Base-by-base conservation (phyloP, 495 filamentous ascomycete species). In the Pseudoneurospora amorphoporcata region DNA sequence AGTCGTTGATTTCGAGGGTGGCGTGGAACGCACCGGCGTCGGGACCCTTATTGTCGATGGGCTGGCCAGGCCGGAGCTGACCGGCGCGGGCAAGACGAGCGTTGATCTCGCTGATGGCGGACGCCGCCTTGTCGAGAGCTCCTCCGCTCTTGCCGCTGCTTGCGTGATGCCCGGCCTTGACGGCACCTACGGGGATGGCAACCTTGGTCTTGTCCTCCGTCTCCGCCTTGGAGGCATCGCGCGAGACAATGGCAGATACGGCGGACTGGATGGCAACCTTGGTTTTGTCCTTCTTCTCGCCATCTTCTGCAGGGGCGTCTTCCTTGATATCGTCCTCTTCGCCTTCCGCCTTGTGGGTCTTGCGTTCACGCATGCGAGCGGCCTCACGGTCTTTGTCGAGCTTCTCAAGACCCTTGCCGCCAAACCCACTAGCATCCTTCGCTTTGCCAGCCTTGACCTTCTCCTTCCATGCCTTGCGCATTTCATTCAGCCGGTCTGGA, bases 1-100 rank as follows among this genome's bases (percentile, higher is more conserved):
- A 98, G 82, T 98, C 95, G 80, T 99, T 99, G 87, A 99, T 98
- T 80, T 98, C 96, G 76, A 99, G 84, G 4, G 94, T 98, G 38
- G 95, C 94, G 80, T 99, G 95, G 88, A 95, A 99, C 14, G 93
- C 93, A 39, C 95, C 95, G 8, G 95, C 95, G 83, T 99, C 95
- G 14, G 95, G 95, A 5, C 95, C 95, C 80, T 97, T 97, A 80
- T 99, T 99, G 84, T 99, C 95, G 78, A 98, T 97, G 19, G 96
- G 95, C 68, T 97, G 93, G 7, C 95, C 96, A 3, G 91, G 90
- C 75, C 95, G 90, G 76, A 97, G 88, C 76, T 94, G 91, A 71
- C 93, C 92, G 40, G 92, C 92, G 73, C 92, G 90, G 76, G 92
- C 95, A 29, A 99, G 84, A 72, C 95, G 93, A 45, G 90, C 89